Percentiles rank a stretch among this genome's conserved stretches.
phyloP scores from a whole-genome alignment of 345 rosid genomes.

The Moricandia moricandioides region DNA sequence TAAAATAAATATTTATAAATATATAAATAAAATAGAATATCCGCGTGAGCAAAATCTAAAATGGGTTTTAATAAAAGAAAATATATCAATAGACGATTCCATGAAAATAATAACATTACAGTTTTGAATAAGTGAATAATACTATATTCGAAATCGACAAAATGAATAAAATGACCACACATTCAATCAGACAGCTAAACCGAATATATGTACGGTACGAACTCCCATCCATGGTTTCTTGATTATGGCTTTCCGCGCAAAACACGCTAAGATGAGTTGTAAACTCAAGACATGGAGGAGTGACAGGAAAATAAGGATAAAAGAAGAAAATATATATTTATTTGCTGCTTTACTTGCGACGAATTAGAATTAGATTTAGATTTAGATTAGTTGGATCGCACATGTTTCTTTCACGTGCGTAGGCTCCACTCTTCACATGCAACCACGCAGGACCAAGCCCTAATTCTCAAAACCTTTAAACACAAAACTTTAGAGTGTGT shows the following conservation, averaged over 20 bases:
- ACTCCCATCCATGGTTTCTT: not conserved
- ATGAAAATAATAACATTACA: not conserved
- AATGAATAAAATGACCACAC: not conserved
- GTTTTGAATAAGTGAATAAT: not conserved
- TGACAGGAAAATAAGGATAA: not conserved
- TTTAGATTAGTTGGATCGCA: slow-evolving; percentile 9
- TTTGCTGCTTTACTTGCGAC: slow-evolving; percentile 11
- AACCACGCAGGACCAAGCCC: slow-evolving; percentile 15
- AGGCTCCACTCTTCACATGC: slow-evolving; percentile 34
- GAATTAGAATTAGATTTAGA: not conserved
- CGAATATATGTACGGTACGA: slow-evolving; percentile 14
- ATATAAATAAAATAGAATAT: no score
- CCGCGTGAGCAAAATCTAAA: no score
- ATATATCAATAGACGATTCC: no score
- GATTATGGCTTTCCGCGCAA: not conserved
- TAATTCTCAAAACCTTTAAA: not conserved
- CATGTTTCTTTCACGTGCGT: slow-evolving; percentile 33
- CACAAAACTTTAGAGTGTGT: not conserved
- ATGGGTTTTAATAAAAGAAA: no score
- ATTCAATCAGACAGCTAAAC: not conserved
- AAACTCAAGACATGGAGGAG: not conserved
- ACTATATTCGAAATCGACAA: not conserved
- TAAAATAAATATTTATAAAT: no score
- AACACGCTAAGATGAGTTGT: slow-evolving; percentile 11
- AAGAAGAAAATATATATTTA: not conserved